Base-by-base conservation (phyloP, 805 yeast species). In the Zygoascus biomembranicola region DNA sequence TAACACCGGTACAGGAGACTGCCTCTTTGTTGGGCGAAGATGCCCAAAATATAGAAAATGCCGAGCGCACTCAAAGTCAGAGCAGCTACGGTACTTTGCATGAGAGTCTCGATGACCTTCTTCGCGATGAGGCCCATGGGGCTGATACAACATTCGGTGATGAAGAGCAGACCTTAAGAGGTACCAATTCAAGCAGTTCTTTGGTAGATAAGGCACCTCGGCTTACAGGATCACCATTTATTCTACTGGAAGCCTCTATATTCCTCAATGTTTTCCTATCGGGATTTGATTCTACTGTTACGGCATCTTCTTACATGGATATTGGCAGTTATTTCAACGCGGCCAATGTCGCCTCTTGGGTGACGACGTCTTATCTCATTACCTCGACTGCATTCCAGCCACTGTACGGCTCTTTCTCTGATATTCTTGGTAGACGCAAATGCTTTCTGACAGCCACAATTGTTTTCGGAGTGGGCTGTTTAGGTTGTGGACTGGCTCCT, bases 381-480 rank as follows among this genome's bases (percentile, higher is more conserved):
- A 82, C 88, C 3, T 81, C 81, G 59, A 78, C 85, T 0, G 84
- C 83, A 5, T 82, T 81, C 61, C 88, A 83, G 66, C 87, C 86
- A 0, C 64, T 84, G 20, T 81, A 81, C 54, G 88, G 87, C 8
- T 74, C 81, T 45, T 69, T 82, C n/a, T 77, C 84, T 46, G 88
- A 84, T 58, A 75, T 84, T 5, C 53, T 63, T 54, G 60, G 64
- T 35, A 56, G 73, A n/a, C 57, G 63, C 6, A 50, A 52, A 8
- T 64, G 65, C 52, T 62, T 63, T 50, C 45, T 53, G 84, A 77
- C 52, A 3, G 44, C 56, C 13, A 32, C 51, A 6, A 20, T 14
- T n/a, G 9, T 47, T 3, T 55, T 54, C 47, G 41, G 46, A 5
- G 13, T 55, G 10, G 58, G 58, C 19, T 55, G 57, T 41, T 14